Conservation (phyloP, 768 basidiomycete genomes). For the Lentinula sp. region DNA sequence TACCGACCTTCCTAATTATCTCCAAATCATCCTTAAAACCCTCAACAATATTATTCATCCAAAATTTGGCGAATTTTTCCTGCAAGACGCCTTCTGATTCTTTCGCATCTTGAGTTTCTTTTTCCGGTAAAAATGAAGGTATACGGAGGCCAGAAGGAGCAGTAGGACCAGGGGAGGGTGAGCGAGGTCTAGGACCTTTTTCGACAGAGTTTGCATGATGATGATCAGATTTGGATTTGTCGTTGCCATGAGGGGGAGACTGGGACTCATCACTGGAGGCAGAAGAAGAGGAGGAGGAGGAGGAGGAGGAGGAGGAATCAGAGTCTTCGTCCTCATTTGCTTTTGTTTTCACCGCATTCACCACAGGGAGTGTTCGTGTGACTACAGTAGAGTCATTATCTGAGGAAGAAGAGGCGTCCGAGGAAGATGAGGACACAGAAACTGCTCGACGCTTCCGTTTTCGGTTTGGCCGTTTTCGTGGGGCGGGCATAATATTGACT, state of each 20-base stretch:
- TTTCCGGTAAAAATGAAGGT: conserved; percentile 52
- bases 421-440: conserved; percentile 36
- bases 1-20: conserved; percentile 67
- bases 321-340: neutral
- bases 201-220: neutral
- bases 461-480: conserved; percentile 37
- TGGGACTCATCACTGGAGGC: conserved; percentile 12
- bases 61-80: conserved; percentile 73
- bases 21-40: conserved; percentile 84
- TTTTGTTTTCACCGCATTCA: neutral
- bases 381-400: conserved; percentile 17
- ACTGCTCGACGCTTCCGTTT: conserved; percentile 50
- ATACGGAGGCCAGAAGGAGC: conserved; percentile 37
- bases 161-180: conserved; percentile 37
- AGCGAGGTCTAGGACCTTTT: conserved; percentile 13
- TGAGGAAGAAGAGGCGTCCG: conserved; percentile 22
- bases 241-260: neutral
- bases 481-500: conserved; percentile 20
- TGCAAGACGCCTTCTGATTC: conserved; percentile 51
- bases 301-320: conserved; percentile 15
- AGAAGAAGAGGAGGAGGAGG: conserved; percentile 8
- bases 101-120: conserved; percentile 19
- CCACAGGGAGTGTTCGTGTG: conserved; percentile 2
- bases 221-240: conserved; percentile 9
- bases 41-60: conserved; percentile 81